A percentile compares a stretch with the other conserved stretches of the same genome.
Conservation (phyloP, 805 yeast genomes). For the Wickerhamomyces mucosus region DNA sequence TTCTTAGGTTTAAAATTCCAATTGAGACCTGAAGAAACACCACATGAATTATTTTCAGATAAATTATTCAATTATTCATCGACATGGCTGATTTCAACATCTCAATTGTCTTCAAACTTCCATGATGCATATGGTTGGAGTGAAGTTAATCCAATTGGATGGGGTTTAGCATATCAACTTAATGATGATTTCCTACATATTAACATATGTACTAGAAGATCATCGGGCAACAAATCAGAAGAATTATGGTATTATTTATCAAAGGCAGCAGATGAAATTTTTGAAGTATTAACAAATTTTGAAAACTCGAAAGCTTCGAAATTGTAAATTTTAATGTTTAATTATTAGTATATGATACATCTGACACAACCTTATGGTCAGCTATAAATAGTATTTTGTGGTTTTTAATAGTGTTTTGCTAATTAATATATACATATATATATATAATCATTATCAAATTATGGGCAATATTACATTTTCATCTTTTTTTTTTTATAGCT, state of each 20-base stretch:
- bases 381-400: too few relatives aligned
- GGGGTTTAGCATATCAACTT: slow-evolving; percentile 90
- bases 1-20: slow-evolving; percentile 78
- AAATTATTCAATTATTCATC: slow-evolving; percentile 68
- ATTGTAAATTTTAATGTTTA: too few relatives aligned
- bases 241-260: slow-evolving; percentile 59
- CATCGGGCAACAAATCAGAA: slow-evolving; percentile 44
- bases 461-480: too few relatives aligned
- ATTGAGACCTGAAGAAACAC: slow-evolving; percentile 43
- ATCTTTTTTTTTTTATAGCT: too few relatives aligned
- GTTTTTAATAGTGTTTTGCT: too few relatives aligned
- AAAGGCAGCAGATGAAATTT: slow-evolving; percentile 76
- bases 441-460: too few relatives aligned
- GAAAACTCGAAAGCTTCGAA: too few relatives aligned
- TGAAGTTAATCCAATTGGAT: slow-evolving; percentile 88
- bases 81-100: slow-evolving; percentile 82
- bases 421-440: too few relatives aligned
- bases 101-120: slow-evolving; percentile 77
- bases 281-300: slow-evolving; percentile 43
- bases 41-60: slow-evolving; percentile 63
- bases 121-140: slow-evolving; percentile 95
- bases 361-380: too few relatives aligned
- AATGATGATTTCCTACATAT: slow-evolving; percentile 79
- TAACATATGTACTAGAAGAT: slow-evolving; percentile 69
- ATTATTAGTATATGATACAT: too few relatives aligned